Evolutionary conservation across 148 eudicot genomes (phyloP).

Genomic region (Amaranthus hypochondriacus): DNA sequence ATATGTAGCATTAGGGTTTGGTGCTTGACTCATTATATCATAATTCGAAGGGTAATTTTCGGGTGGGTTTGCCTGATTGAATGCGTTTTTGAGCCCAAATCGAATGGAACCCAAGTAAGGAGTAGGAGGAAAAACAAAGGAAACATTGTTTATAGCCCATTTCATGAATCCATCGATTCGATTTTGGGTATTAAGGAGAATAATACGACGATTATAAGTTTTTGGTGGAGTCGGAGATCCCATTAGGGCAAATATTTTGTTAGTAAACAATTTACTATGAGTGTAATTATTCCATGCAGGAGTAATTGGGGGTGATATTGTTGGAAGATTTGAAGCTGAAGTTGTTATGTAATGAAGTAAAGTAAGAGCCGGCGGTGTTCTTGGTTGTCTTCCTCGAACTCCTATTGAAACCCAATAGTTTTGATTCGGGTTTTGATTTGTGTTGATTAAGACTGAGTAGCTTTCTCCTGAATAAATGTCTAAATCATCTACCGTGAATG

Average conservation of each 20-base stretch:
- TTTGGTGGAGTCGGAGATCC: constrained; percentile 52
- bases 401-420: constrained; percentile 77
- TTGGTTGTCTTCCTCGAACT: constrained; percentile 63
- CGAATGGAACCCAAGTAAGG: constrained; percentile 67
- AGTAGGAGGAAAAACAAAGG: constrained; percentile 54
- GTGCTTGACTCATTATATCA: constrained; percentile 38
- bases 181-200: constrained; percentile 73
- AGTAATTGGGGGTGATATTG: constrained; percentile 43
- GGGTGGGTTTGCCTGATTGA: constrained; percentile 40
- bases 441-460: constrained; percentile 65
- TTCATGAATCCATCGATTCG: constrained; percentile 43
- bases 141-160: constrained; percentile 85
- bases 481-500: constrained; percentile 47
- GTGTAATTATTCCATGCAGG: constrained; percentile 63
- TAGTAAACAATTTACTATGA: constrained; percentile 38
- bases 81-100: constrained; percentile 30
- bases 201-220: constrained; percentile 33
- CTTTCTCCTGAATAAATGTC: constrained; percentile 95
- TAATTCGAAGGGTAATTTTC: constrained; percentile 36
- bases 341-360: constrained; percentile 44
- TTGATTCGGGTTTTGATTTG: constrained; percentile 47
- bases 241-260: constrained; percentile 35
- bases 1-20: constrained; percentile 42
- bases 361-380: constrained; percentile 65
- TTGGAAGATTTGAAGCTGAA: constrained; percentile 39